Conservation (phyloP, 129 eudicot species). For the Glebionis coronaria region DNA sequence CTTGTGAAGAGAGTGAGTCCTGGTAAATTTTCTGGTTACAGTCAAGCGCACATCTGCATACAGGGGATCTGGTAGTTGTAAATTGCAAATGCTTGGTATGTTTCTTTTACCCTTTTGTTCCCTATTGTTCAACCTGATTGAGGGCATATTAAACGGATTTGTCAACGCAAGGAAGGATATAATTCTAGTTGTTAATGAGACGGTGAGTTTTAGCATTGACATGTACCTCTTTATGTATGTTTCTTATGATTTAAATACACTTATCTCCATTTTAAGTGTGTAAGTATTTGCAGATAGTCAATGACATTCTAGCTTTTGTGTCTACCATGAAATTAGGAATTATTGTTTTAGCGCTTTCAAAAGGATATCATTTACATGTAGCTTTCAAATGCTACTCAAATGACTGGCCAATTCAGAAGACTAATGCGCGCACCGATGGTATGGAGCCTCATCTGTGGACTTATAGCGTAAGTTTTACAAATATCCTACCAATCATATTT, state of each 20-base stretch:
- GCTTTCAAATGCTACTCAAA: no score
- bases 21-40: no score
- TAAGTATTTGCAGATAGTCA: no score
- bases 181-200: constrained; percentile 87
- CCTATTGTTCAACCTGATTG: constrained; percentile 83
- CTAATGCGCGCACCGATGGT: constrained; percentile 84
- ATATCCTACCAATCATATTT: not conserved
- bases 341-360: no score
- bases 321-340: no score
- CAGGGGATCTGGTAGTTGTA: constrained; percentile 99
- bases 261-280: constrained; percentile 21
- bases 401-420: no score
- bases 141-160: constrained; percentile 91
- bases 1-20: not conserved
- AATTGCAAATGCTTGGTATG: constrained; percentile 98
- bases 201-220: constrained; percentile 46
- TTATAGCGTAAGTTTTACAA: constrained; percentile 13
- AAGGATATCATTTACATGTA: no score
- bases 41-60: constrained; percentile 92
- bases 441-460: constrained; percentile 4
- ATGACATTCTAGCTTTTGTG: no score
- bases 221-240: constrained; percentile 4
- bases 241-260: constrained; percentile 1
- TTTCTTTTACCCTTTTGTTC: constrained; percentile 85
- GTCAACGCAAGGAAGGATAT: constrained; percentile 97